A percentile compares a stretch with the other conserved stretches of the same genome.
Conservation (phyloP, 2,329 filamentous ascomycete genomes). For the Zymoseptoria pseudotritici region DNA sequence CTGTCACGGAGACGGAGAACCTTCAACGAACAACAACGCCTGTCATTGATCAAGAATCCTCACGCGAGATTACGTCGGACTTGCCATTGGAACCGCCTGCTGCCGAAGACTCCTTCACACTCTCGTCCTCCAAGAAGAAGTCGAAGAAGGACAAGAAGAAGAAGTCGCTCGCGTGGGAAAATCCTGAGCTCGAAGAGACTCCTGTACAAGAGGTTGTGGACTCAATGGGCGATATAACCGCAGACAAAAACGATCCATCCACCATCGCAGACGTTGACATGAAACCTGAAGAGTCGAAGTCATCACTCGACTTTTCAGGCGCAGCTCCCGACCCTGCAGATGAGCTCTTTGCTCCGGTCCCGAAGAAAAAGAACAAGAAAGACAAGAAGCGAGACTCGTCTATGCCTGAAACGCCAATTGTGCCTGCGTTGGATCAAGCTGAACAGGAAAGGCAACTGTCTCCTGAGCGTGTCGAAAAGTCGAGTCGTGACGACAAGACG, state of each 20-base stretch:
- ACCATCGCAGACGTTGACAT: not conserved
- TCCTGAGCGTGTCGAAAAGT: not conserved
- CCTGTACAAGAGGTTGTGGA: not conserved
- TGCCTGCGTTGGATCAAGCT: not conserved
- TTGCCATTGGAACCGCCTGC: not conserved
- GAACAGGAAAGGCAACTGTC: not conserved
- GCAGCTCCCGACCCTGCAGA: not conserved
- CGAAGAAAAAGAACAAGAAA: conserved; percentile 26
- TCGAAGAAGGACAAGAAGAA: conserved; percentile 38
- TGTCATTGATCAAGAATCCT: conserved; percentile 5
- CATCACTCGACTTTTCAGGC: not conserved
- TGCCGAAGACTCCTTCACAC: conserved; percentile 1
- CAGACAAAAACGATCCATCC: not conserved
- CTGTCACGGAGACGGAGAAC: not conserved
- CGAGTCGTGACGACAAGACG: not conserved
- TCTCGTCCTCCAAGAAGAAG: conserved; percentile 23
- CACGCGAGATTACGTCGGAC: not conserved
- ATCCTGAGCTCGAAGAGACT: not conserved
- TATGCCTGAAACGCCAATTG: not conserved
- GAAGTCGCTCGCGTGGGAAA: conserved; percentile 7
- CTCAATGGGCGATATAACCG: not conserved
- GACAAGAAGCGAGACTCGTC: conserved; percentile 7
- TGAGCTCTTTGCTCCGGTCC: conserved; percentile 1
- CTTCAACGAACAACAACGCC: not conserved
- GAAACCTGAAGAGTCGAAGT: not conserved